A percentile compares a stretch with the other conserved stretches of the same genome.
phyloP scores from a whole-genome alignment of 129 eudicot species.

The Tanacetum coccineum region DNA sequence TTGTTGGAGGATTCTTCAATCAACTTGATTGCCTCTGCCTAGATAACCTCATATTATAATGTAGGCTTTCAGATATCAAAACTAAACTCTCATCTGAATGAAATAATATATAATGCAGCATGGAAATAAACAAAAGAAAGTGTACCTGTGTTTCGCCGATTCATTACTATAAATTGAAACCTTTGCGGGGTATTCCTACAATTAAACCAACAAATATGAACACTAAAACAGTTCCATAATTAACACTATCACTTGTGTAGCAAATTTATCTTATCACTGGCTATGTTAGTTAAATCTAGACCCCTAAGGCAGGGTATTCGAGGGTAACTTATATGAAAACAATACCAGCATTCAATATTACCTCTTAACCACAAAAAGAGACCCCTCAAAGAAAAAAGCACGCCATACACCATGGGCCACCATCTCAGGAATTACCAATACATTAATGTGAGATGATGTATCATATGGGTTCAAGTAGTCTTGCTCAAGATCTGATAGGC shows the following conservation, averaged over 20 bases:
- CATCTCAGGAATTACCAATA: conserved; percentile 68
- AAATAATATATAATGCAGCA: too few relatives aligned
- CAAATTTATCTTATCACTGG: background rate
- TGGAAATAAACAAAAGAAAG: conserved; percentile 1
- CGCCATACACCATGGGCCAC: conserved; percentile 57
- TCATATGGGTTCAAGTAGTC: conserved; percentile 80
- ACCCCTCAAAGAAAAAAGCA: conserved; percentile 49
- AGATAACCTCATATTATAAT: too few relatives aligned
- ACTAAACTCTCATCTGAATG: too few relatives aligned
- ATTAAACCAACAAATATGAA: background rate
- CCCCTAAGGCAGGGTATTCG: background rate
- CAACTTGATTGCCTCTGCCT: too few relatives aligned
- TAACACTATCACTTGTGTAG: background rate
- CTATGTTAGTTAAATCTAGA: background rate
- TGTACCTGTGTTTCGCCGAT: conserved; percentile 19
- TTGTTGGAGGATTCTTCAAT: too few relatives aligned
- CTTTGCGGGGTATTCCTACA: conserved; percentile 20
- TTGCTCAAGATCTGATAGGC: conserved; percentile 79
- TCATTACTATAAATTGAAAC: conserved; percentile 25
- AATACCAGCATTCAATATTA: too few relatives aligned
- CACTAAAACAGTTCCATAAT: background rate
- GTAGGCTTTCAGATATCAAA: too few relatives aligned
- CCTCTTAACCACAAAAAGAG: too few relatives aligned
- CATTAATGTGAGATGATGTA: conserved; percentile 63
- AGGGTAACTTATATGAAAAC: too few relatives aligned